Evolutionary conservation across 768 basidiomycete species (phyloP), one percentile per base, ranked within the genome.

Genomic region (Serendipita sp.): DNA sequence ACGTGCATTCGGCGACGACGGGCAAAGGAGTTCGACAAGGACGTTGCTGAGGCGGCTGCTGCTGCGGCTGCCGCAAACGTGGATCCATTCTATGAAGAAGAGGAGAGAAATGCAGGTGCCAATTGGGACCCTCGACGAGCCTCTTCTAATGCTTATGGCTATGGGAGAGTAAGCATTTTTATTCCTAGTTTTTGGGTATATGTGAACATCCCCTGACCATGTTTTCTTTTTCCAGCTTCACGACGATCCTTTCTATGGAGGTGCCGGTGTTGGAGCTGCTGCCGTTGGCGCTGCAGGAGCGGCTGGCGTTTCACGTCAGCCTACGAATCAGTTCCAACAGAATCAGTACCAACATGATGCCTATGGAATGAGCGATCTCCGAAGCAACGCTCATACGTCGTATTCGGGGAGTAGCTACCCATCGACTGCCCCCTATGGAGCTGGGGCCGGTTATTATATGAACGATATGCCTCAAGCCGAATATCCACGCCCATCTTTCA

Each of bases 41-140:
- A 89, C 63, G 82, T 88, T 45, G 83, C 81, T 13, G 83, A 83
- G 58, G 88, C 86, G 0, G 86, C 87, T 0, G 80, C 79, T 2
- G 84, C 82, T 65, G 86, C 86, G 0, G 79, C 77, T 0, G 81
- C 80, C 0, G 74, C 79, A 10, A 60, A 60, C 0, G 56, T 30
- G n/a, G 56, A 60, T 38, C 56, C 56, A 10, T 60, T 60, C 0
- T 36, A 30, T 28, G 56, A 60, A 0, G 34, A 60, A n/a, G 56
- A 60, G 0, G 56, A 60, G 16, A 32, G 18, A 8, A 32, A 32
- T 32, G n/a, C n/a, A 8, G 56, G 56, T 11, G 56, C 56, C 35
- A n/a, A 28, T 60, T 60, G 56, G 56, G 56, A 60, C 56, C 56
- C 56, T n/a, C 18, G 56, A 10, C 18, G 56, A n/a, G 8, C 28